A percentile compares a stretch with the other conserved stretches of the same genome.
Evolutionary conservation across 2,329 filamentous ascomycete species (phyloP).

Genomic region (Sordariomycetes sp.): DNA sequence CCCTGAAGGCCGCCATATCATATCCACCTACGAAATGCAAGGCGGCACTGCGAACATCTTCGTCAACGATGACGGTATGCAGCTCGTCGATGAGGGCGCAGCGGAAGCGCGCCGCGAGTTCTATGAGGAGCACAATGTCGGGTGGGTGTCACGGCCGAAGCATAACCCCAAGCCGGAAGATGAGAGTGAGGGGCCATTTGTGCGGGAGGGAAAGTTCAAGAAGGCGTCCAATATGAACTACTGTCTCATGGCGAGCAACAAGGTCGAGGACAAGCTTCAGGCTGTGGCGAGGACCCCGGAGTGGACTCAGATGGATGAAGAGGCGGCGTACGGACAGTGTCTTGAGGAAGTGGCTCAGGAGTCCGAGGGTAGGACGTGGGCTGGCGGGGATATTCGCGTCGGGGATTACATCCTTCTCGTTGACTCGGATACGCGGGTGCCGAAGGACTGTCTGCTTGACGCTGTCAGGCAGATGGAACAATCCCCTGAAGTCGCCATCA

Average conservation of each 20-base stretch:
- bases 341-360: constrained; percentile 37
- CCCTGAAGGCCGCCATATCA: constrained; percentile 33
- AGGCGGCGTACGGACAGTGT: constrained; percentile 32
- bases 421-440: constrained; percentile 58
- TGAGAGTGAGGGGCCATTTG: constrained; percentile 28
- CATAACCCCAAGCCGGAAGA: constrained; percentile 38
- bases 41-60: constrained; percentile 37
- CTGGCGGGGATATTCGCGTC: constrained; percentile 45
- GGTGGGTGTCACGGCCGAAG: constrained; percentile 37
- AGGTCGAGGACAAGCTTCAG: constrained; percentile 46
- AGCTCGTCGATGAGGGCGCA: constrained; percentile 30
- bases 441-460: constrained; percentile 53
- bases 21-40: constrained; percentile 33
- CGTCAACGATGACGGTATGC: constrained; percentile 50
- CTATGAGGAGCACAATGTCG: constrained; percentile 44
- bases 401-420: constrained; percentile 53
- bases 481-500: constrained; percentile 55
- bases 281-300: constrained; percentile 26
- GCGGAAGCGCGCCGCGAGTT: constrained; percentile 28
- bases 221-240: constrained; percentile 60
- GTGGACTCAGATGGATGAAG: constrained; percentile 28
- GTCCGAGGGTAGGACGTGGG: constrained; percentile 37
- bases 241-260: constrained; percentile 44
- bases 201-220: constrained; percentile 48
- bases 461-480: constrained; percentile 60